Percentiles rank a stretch among this genome's conserved stretches.
These are phyloP conservation scores for Afroboletus lepidellus DNA, from an alignment of 1,284 basidiomycete species.

Conservation along the genomic window DNA sequence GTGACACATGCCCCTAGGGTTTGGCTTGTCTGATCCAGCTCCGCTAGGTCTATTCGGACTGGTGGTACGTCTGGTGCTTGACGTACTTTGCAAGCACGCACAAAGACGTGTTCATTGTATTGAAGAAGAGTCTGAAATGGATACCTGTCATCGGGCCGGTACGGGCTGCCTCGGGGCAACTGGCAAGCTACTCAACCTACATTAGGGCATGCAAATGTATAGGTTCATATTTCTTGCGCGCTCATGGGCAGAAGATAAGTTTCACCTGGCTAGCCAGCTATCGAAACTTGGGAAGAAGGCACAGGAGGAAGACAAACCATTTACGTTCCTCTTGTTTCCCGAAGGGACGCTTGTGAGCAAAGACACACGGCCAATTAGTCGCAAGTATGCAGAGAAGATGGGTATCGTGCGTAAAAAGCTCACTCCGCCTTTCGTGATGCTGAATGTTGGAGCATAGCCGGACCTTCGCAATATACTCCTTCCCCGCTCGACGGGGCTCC, in stretches of 20 bases:
- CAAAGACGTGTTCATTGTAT: slow-evolving; percentile 79
- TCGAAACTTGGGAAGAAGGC: slow-evolving; percentile 58
- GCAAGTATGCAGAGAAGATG: slow-evolving; percentile 80
- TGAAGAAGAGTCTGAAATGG: slow-evolving; percentile 89
- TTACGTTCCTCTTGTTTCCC: slow-evolving; percentile 87
- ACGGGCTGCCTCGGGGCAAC: slow-evolving; percentile 28
- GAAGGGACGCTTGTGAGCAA: slow-evolving; percentile 89
- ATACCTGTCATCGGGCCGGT: slow-evolving; percentile 89
- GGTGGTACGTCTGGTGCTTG: slow-evolving; percentile 91
- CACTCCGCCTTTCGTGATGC: slow-evolving; percentile 3
- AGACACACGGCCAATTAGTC: slow-evolving; percentile 79
- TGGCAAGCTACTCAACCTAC: slow-evolving; percentile 13
- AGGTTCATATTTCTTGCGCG: slow-evolving; percentile 87
- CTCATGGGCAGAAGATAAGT: slow-evolving; percentile 82
- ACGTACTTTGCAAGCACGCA: slow-evolving; percentile 75
- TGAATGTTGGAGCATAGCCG: slow-evolving; percentile 43
- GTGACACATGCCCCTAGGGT: neutral
- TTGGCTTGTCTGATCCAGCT: slow-evolving; percentile 3
- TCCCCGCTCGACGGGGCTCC: slow-evolving; percentile 88
- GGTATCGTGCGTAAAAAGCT: slow-evolving; percentile 65
- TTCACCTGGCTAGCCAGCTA: slow-evolving; percentile 58
- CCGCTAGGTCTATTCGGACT: slow-evolving; percentile 80
- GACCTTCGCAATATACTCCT: slow-evolving; percentile 81
- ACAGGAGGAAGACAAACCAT: slow-evolving; percentile 63
- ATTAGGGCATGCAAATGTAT: slow-evolving; percentile 87